Evolutionary conservation across 345 rosid genomes (phyloP).

Genomic region (Xanthoceras sorbifolium): DNA sequence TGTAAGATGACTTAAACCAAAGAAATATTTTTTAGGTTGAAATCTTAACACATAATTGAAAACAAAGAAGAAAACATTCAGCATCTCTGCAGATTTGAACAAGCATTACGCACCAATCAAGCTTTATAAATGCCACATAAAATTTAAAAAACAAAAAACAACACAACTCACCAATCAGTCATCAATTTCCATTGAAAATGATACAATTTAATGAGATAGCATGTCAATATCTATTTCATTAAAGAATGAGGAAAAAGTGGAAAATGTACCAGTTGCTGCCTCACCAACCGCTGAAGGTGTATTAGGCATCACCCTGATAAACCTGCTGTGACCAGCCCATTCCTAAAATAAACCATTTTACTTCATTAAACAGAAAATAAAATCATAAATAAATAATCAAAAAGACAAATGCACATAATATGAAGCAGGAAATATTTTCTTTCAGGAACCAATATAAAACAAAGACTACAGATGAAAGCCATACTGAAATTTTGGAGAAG

Average conservation of each 20-base stretch:
- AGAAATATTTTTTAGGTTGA: background rate
- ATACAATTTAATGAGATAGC: background rate
- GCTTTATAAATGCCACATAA: background rate
- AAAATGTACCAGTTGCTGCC: slow-evolving; percentile 69
- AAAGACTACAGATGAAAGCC: background rate
- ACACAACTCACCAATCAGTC: background rate
- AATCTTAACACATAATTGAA: background rate
- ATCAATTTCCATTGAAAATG: background rate
- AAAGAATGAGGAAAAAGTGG: background rate
- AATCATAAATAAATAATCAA: background rate
- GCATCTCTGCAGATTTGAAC: background rate
- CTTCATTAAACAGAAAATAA: background rate
- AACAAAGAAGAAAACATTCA: background rate
- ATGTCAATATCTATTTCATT: background rate
- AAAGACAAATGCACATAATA: background rate
- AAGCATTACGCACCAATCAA: background rate
- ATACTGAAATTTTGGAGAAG: background rate
- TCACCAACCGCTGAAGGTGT: slow-evolving; percentile 89
- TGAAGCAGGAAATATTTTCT: background rate
- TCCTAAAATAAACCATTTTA: slow-evolving; percentile 41
- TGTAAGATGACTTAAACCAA: background rate
- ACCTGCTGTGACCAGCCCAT: slow-evolving; percentile 82
- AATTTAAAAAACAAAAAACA: background rate
- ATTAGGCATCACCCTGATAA: slow-evolving; percentile 90
- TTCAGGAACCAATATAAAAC: background rate